Percentiles rank a stretch among this genome's conserved stretches.
phyloP scores from a whole-genome alignment of 2,329 filamentous ascomycete species.

The Arthrobotrys entomopaga region DNA sequence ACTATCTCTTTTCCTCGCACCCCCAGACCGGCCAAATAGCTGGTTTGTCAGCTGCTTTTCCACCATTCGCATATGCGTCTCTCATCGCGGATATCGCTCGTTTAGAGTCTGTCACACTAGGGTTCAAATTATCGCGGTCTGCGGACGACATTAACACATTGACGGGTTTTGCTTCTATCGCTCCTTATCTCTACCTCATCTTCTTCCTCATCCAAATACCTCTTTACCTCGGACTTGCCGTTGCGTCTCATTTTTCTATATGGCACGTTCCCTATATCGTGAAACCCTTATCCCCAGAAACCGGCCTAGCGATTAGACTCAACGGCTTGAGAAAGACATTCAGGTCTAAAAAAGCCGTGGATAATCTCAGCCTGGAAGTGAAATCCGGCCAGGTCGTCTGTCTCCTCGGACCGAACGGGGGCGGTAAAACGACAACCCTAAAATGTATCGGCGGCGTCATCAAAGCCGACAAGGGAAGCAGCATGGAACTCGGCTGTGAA shows the following conservation, averaged over 20 bases:
- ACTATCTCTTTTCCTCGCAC: conserved; percentile 71
- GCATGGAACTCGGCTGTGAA: conserved; percentile 64
- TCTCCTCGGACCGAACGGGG: conserved; percentile 87
- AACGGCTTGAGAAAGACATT: conserved; percentile 82
- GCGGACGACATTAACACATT: conserved; percentile 72
- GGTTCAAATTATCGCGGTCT: conserved; percentile 69
- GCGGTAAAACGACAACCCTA: conserved; percentile 88
- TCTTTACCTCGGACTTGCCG: conserved; percentile 78
- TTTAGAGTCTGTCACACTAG: conserved; percentile 71
- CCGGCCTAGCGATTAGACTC: conserved; percentile 73
- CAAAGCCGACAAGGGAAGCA: conserved; percentile 78
- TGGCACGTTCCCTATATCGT: conserved; percentile 63
- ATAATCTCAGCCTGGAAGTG: conserved; percentile 76
- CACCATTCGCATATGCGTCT: conserved; percentile 87
- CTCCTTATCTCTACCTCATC: conserved; percentile 63
- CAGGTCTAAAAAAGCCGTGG: conserved; percentile 67
- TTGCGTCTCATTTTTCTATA: conserved; percentile 77
- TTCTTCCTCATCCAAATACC: conserved; percentile 83
- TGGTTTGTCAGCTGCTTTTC: conserved; percentile 79
- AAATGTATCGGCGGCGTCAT: conserved; percentile 87
- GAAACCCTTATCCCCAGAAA: conserved; percentile 57
- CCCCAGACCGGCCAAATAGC: conserved; percentile 65
- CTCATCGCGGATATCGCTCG: conserved; percentile 81
- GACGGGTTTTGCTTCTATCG: conserved; percentile 77
- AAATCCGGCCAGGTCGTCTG: conserved; percentile 84